phyloP scores from a whole-genome alignment of 2,329 filamentous ascomycete genomes.

The Aspergillus sergii region DNA sequence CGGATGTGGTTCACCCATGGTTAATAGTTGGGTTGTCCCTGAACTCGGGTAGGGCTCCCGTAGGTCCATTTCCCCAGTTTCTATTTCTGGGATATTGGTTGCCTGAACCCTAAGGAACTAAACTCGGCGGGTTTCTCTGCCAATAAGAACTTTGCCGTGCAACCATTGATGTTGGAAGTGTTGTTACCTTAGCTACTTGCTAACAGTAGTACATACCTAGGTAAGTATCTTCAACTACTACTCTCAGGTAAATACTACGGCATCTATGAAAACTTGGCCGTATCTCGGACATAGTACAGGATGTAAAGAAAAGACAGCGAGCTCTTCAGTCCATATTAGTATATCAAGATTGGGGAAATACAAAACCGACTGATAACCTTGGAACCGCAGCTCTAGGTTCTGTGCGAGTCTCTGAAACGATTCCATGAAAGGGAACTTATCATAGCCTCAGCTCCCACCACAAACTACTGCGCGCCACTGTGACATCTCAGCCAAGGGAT shows the following conservation, averaged over 20 bases:
- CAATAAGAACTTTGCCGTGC: not conserved
- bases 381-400: not conserved
- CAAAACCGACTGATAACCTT: not conserved
- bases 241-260: too few species aligned
- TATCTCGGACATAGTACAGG: too few species aligned
- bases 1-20: not conserved
- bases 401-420: not conserved
- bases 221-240: too few species aligned
- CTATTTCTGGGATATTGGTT: not conserved
- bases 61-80: not conserved
- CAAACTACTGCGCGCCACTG: not conserved
- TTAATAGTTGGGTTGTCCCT: not conserved
- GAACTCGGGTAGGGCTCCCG: not conserved
- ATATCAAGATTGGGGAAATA: not conserved
- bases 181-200: too few species aligned
- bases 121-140: not conserved
- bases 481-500: not conserved
- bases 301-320: not conserved
- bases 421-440: not conserved
- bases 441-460: not conserved
- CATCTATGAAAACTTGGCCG: not conserved
- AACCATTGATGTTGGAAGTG: not conserved
- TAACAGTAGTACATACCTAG: not conserved
- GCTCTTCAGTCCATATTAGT: not conserved
- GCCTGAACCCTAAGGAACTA: not conserved